Percentiles rank a stretch among this genome's conserved stretches.
Conservation (phyloP, 208 protist genomes). For the Herpetomonas tarakana region DNA sequence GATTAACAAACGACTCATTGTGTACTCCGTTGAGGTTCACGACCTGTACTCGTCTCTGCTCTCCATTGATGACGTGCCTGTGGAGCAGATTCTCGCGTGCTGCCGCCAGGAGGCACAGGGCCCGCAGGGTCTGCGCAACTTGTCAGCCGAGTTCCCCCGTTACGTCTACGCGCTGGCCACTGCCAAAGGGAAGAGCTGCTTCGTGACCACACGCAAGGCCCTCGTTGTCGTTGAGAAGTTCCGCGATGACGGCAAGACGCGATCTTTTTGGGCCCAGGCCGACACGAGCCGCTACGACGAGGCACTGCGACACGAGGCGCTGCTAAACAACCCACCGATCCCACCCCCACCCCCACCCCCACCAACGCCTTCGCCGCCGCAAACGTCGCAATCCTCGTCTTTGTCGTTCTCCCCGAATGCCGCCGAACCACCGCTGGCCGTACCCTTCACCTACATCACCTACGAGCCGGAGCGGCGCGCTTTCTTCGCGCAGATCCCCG, state of each 20-base stretch:
- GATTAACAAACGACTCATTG: not conserved
- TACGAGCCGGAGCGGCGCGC: not conserved
- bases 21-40: not conserved
- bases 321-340: not conserved
- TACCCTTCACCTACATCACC: not conserved
- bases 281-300: not conserved
- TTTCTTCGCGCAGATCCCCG: not conserved
- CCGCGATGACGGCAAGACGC: not conserved
- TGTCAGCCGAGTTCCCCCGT: not conserved
- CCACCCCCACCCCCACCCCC: no score
- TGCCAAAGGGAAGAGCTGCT: not conserved
- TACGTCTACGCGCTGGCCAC: not conserved
- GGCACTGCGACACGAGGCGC: not conserved
- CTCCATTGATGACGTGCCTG: not conserved
- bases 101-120: no score
- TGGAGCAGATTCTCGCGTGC: not conserved
- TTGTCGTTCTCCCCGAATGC: not conserved
- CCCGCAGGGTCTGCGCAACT: not conserved
- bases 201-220: not conserved
- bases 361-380: no score
- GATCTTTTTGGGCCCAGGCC: not conserved
- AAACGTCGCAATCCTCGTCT: not conserved
- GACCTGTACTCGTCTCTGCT: not conserved
- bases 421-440: not conserved
- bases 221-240: not conserved